Base-by-base conservation (phyloP, 2,329 filamentous ascomycete genomes). In the Tolypocladium cylindrosporum region DNA sequence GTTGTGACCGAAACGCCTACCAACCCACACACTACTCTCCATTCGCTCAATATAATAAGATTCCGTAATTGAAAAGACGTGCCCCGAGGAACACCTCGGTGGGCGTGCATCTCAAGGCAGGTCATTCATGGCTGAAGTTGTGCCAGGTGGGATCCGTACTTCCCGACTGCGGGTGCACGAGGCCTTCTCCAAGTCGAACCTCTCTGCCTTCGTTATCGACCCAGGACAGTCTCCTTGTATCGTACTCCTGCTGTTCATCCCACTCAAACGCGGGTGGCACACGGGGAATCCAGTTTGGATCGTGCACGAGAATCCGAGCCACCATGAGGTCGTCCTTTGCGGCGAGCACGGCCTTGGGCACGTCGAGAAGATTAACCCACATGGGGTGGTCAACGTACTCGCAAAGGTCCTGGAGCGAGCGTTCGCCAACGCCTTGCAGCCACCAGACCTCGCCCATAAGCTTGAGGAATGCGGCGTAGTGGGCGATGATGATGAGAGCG, bases 381-480 rank as follows among this genome's bases (percentile, higher is more conserved):
- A 36, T 36, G 76, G 81, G 39, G 72, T 67, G 0, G 68, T 63
- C 74, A 19, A 82, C 61, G 21, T 72, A 61, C 7, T 71, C 60
- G 59, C 65, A 68, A 36, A 83, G 77, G 58, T 79, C 74, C 6
- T 62, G 63, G 11, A 83, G 72, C 59, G 80, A 75, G 19, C 73
- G 74, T 43, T 79, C 68, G 2, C 73, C 72, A 24, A 84, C 73
- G 27, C 73, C 76, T 3, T 62, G 58, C 57, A 80, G 68, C 81
- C 81, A 84, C 81, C 81, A 84, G 4, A 77, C 62, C 1, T 61
- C 60, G 3, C 61, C 56, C 13, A 71, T 67, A 2, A 80, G 56
- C 64, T 80, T 82, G 55, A 76, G 65, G 57, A 84, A 83, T 52
- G 73, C 72, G 7, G 80, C 70, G 59, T 81, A 82, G 61, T 84